These are phyloP conservation scores for Verticillium nubilum DNA, from an alignment of 2,329 filamentous ascomycete genomes.

Conservation along the genomic window DNA sequence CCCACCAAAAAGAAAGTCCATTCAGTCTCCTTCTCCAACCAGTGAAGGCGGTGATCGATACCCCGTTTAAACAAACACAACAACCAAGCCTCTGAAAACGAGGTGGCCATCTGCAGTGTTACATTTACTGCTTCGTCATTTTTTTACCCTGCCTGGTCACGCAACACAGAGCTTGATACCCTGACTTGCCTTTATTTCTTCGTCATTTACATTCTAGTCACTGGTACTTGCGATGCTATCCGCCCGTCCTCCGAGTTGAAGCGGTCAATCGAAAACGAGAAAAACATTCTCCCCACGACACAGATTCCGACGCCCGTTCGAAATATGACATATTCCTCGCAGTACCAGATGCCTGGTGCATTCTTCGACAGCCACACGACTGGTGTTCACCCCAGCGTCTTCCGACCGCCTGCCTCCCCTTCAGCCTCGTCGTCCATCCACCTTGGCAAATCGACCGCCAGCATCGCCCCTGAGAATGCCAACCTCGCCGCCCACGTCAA, in stretches of 20 bases:
- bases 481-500: constrained; percentile 30
- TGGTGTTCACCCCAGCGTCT: constrained; percentile 38
- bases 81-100: not conserved
- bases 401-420: constrained; percentile 37
- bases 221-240: not conserved
- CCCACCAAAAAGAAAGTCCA: not conserved
- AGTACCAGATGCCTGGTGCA: constrained; percentile 26
- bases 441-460: constrained; percentile 31
- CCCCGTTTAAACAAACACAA: not conserved
- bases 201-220: not conserved
- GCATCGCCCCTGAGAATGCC: constrained; percentile 29
- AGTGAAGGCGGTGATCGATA: not conserved
- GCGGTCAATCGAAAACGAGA: not conserved
- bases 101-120: not conserved
- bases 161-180: not conserved
- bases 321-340: constrained; percentile 23
- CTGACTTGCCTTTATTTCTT: not conserved
- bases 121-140: not conserved
- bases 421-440: constrained; percentile 16
- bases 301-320: not conserved
- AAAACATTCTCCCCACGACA: not conserved
- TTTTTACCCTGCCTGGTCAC: not conserved
- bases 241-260: not conserved
- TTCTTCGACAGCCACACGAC: constrained; percentile 25
- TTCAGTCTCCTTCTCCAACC: not conserved